Percentiles rank a stretch among this genome's conserved stretches.
These are phyloP conservation scores for Gossypium thurberi DNA, from an alignment of 345 rosid species.

Conservation along the genomic window DNA sequence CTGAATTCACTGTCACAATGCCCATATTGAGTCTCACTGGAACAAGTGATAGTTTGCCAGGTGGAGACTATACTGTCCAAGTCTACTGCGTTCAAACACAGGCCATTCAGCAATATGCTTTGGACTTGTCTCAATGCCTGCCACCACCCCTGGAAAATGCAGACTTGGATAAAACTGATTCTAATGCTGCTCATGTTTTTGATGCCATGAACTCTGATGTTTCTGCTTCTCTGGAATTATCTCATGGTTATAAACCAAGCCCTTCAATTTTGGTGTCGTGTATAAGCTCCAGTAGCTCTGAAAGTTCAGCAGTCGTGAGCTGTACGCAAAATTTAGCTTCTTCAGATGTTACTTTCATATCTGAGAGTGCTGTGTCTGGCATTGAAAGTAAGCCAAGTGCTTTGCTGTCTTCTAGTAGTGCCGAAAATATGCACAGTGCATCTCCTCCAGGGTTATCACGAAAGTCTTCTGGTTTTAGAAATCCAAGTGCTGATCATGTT, in stretches of 20 bases:
- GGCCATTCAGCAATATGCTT: constrained; percentile 74
- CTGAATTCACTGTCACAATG: constrained; percentile 75
- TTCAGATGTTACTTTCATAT: constrained; percentile 28
- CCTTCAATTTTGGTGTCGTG: constrained; percentile 15
- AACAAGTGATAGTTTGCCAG: constrained; percentile 52
- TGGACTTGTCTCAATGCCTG: constrained; percentile 59
- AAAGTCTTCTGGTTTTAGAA: constrained; percentile 37
- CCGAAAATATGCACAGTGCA: constrained; percentile 27
- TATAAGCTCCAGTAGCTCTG: constrained; percentile 22
- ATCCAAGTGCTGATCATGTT: constrained; percentile 27
- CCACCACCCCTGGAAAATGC: constrained; percentile 48
- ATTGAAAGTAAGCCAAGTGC: constrained; percentile 28
- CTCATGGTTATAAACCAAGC: constrained; percentile 28
- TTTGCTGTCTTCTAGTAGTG: constrained; percentile 28
- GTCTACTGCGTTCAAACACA: constrained; percentile 69
- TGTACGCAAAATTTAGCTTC: constrained; percentile 32
- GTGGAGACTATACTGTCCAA: constrained; percentile 55
- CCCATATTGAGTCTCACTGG: constrained; percentile 74
- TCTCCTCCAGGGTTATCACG: constrained; percentile 37
- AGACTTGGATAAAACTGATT: constrained; percentile 47
- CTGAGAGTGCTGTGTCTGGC: constrained; percentile 22
- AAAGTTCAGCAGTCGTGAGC: constrained; percentile 20
- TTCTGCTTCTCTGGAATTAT: constrained; percentile 25
- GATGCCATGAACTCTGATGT: constrained; percentile 28
- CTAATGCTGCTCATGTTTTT: constrained; percentile 26